Evolutionary conservation across 2,329 filamentous ascomycete species (phyloP), one percentile per base, ranked within the genome.

Genomic region (Colletotrichum sp.): DNA sequence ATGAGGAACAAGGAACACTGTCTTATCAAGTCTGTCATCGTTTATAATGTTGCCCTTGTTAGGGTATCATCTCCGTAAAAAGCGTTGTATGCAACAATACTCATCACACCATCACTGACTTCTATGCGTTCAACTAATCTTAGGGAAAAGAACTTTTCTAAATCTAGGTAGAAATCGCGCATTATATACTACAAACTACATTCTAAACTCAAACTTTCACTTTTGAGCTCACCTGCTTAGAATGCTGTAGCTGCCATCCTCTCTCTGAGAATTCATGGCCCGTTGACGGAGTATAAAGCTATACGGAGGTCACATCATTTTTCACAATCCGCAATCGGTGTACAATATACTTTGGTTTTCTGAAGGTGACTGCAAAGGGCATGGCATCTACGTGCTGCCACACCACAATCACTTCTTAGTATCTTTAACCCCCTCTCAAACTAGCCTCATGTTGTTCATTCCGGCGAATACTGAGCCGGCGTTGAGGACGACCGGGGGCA

Each of bases 181-280:
- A 33, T 33, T 51, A 21, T 51, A 21, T 15, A 21, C n/a, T 3
- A 13, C 43, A n/a, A 21, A 51, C 6, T 51, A 13, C 6, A 13
- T 21, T 7, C 43, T 21, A 12, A 6, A 21, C n/a, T 51, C 1
- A 3, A 9, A 13, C 4, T 21, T 8, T 16, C 11, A 51, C 43
- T 11, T 51, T n/a, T 21, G 2, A 51, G 43, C 11, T 51, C 11
- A 13, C n/a, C 2, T 21, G n/a, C 43, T 21, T 12, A 0, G 3
- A 5, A 1, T 24, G 0, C 43, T 6, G 3, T 6, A 6, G 9
- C 3, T 21, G 9, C 0, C 9, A 3, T n/a, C 11, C 4, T 3
- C 11, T 47, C 6, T 2, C 7, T 4, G 3, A 11, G 4, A 13
- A 13, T 21, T 0, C n/a, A 13, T 21, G 2, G 43, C 43, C 1